These are phyloP conservation scores for Backusella macrospora DNA, from an alignment of 192 early-diverging fungal species.

Conservation along the genomic window DNA sequence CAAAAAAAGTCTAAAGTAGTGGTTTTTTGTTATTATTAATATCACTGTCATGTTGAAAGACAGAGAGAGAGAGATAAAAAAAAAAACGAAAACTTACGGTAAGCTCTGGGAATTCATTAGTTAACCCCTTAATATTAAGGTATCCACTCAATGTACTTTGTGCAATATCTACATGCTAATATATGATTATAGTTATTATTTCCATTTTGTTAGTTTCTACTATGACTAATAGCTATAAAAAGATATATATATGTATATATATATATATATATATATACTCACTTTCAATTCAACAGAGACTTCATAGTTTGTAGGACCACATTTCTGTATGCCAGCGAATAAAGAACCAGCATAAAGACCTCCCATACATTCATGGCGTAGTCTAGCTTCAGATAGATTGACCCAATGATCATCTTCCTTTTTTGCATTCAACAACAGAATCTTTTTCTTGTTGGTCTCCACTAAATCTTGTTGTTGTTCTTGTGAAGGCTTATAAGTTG, in stretches of 20 bases:
- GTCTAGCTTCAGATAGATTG: conserved; percentile 24
- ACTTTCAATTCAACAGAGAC: conserved; percentile 76
- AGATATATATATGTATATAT: no score
- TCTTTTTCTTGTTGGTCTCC: neutral
- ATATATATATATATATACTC: no score
- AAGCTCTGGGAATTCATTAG: conserved; percentile 74
- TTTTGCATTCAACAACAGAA: conserved; percentile 14
- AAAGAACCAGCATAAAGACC: conserved; percentile 62
- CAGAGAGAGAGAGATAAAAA: neutral
- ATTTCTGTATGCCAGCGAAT: conserved; percentile 68
- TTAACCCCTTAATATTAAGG: conserved; percentile 77
- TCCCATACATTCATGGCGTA: conserved; percentile 19
- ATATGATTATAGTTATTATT: neutral
- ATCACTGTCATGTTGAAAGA: neutral
- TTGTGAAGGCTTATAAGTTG: neutral
- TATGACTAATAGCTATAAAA: neutral
- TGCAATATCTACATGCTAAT: conserved; percentile 70
- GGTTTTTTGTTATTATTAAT: neutral
- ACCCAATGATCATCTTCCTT: conserved; percentile 28
- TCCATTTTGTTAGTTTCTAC: neutral
- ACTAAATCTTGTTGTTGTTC: neutral
- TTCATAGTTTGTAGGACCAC: conserved; percentile 62
- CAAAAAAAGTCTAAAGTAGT: conserved; percentile 69
- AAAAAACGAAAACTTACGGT: conserved; percentile 42
- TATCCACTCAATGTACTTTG: conserved; percentile 77